Base-by-base conservation (phyloP, 345 rosid species). In the Clausena lansium region DNA sequence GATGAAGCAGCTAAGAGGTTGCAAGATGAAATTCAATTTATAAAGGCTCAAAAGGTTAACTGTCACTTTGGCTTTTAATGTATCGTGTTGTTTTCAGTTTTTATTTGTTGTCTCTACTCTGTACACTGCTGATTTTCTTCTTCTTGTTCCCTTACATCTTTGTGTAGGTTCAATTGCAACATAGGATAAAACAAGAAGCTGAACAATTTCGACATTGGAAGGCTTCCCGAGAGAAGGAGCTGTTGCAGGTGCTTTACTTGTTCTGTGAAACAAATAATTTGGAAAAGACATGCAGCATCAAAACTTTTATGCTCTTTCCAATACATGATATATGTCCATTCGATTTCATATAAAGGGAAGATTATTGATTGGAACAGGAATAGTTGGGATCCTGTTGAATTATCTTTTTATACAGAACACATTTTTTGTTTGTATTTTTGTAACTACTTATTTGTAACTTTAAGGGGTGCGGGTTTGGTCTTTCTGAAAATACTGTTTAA, bases 121-220 rank as follows among this genome's bases (percentile, higher is more conserved):
- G 38, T 76, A 47, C 77, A 30, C 68, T 71, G 70, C 79, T 58
- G 73, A 57, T 68, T 64, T 60, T 60, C 62, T 74, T 63, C n/a
- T 52, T 52, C 65, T 66, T 55, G 20, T 71, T 73, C 71, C 73
- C 77, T 63, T 69, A 28, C 70, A 35, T 72, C 32, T 78, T 77
- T 62, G 35, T 81, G 15, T 65, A 96, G 99, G 99, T 96, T 86
- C 99, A 96, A 83, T 85, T 96, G 83, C 99, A 94, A 77, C 95
- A 94, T 70, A 96, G 88, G 78, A 96, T 96, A 86, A 96, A 92
- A 88, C 98, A 94, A 87, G 99, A 96, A 84, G 97, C 98, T 25
- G 99, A 94, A 78, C 99, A 94, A 80, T 96, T 96, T 84, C 91
- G 98, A 55, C 99, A 90, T 67, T 96, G 98, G 99, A 96, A 96